Evolutionary conservation across 139 green algal species (phyloP).

Genomic region (Astrephomene gubernaculifera): DNA sequence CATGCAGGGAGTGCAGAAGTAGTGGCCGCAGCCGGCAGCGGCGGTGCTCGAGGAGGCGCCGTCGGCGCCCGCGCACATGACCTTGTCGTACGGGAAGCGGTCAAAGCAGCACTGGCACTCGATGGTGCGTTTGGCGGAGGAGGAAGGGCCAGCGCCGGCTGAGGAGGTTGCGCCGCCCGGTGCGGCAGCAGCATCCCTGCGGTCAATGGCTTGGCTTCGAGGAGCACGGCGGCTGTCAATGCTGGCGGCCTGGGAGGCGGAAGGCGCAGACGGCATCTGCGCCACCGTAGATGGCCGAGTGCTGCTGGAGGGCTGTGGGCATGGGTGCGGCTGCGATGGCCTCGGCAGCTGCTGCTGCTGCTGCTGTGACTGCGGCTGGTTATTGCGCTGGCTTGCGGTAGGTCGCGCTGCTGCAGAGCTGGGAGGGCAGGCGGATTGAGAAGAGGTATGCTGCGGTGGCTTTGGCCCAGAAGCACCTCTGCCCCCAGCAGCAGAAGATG

Average conservation of each 20-base stretch:
- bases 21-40: conserved; percentile 43
- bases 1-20: conserved; percentile 59
- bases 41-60: conserved; percentile 20
- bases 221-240: background rate
- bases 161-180: background rate
- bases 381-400: too few species aligned
- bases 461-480: too few species aligned
- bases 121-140: background rate
- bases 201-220: background rate
- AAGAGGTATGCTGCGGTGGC: too few species aligned
- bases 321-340: too few species aligned
- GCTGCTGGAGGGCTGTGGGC: too few species aligned
- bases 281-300: background rate
- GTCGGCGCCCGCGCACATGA: conserved; percentile 22
- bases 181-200: background rate
- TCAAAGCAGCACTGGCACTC: conserved; percentile 24
- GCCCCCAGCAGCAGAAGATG: too few species aligned
- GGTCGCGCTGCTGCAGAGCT: too few species aligned
- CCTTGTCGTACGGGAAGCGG: background rate
- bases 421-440: too few species aligned
- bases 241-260: background rate
- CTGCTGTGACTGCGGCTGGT: too few species aligned
- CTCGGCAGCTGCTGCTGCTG: too few species aligned
- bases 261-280: too few species aligned
- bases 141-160: background rate